A percentile compares a stretch with the other conserved stretches of the same genome.
phyloP scores from a whole-genome alignment of 176 grass and related monocot genomes.

The Zea luxurians region DNA sequence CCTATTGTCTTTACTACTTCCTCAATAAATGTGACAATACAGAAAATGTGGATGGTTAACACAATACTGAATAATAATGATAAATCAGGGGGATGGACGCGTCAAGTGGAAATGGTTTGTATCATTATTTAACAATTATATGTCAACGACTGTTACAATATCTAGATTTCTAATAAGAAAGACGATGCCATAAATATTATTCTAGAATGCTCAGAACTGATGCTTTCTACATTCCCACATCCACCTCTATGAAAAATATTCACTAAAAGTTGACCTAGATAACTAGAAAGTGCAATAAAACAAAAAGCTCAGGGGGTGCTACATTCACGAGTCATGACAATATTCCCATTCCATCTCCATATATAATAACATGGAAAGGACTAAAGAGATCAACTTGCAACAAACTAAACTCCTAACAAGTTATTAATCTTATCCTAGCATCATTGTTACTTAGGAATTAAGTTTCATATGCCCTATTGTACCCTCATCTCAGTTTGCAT shows the following conservation, averaged over 20 bases:
- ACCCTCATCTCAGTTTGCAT: not conserved
- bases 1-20: not conserved
- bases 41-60: not conserved
- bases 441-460: not conserved
- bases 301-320: not conserved
- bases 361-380: not conserved
- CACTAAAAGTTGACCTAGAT: not conserved
- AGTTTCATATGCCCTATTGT: not conserved
- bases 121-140: not conserved
- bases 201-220: not conserved
- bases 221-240: not conserved
- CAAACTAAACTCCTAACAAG: not conserved
- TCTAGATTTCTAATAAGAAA: not conserved
- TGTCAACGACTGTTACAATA: not conserved
- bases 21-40: not conserved
- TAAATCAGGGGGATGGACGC: not conserved
- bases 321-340: constrained; percentile 1
- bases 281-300: not conserved
- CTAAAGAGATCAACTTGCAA: not conserved
- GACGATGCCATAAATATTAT: not conserved
- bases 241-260: not conserved
- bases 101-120: not conserved
- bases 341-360: not conserved
- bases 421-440: not conserved
- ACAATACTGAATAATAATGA: not conserved